phyloP scores from a whole-genome alignment of 306 rosid genomes.

The Glycine latifolia region DNA sequence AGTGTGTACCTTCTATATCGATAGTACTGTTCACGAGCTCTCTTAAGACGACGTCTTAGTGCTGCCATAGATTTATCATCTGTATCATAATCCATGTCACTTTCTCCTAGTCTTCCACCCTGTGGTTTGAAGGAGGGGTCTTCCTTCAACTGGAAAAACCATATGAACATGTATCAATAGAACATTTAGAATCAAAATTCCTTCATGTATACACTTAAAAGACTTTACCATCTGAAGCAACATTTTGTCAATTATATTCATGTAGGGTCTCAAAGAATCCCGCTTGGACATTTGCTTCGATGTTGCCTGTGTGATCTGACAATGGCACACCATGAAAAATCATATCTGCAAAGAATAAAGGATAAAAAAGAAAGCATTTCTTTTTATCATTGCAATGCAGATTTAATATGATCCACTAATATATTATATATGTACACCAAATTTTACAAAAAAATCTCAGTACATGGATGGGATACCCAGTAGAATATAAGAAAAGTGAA shows the following conservation, averaged over 20 bases:
- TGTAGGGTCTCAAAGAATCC: conserved; percentile 93
- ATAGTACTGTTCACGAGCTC: conserved; percentile 82
- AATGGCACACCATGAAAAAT: conserved; percentile 60
- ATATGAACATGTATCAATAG: conserved; percentile 27
- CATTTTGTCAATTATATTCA: conserved; percentile 87
- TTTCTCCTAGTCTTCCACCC: conserved; percentile 92
- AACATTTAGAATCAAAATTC: conserved; percentile 40
- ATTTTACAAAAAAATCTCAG: conserved; percentile 36
- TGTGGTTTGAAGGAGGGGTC: conserved; percentile 98
- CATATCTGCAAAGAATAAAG: conserved; percentile 57
- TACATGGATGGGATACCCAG: background rate
- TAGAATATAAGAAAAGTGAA: background rate
- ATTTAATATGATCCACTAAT: conserved; percentile 27
- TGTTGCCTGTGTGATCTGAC: conserved; percentile 97
- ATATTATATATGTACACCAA: conserved; percentile 24
- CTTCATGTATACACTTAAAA: background rate
- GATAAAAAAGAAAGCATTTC: conserved; percentile 36
- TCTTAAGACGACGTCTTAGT: conserved; percentile 86
- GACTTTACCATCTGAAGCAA: conserved; percentile 73
- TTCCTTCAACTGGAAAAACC: conserved; percentile 70
- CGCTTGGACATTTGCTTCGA: conserved; percentile 97
- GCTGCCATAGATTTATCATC: conserved; percentile 96
- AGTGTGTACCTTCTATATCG: conserved; percentile 80
- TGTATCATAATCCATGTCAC: conserved; percentile 94
- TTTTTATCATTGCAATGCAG: conserved; percentile 36